Evolutionary conservation across 169 alveolate genomes (phyloP).

Genomic region (Blepharisma undulans): DNA sequence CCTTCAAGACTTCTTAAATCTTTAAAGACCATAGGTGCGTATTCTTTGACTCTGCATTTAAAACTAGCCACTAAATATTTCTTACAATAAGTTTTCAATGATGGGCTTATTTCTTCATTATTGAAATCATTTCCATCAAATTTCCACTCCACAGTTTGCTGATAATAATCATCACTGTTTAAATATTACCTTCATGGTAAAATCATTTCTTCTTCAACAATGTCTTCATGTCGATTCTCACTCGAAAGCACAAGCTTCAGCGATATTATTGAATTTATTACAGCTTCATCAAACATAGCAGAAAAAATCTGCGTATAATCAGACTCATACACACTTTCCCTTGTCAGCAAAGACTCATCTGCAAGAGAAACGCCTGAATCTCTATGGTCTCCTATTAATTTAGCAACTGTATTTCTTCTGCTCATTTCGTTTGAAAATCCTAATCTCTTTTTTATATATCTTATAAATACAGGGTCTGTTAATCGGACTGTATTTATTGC

Average conservation of each 20-base stretch:
- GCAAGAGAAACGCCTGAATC: neutral
- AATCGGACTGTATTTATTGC: neutral
- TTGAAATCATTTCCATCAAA: neutral
- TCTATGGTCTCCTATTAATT: neutral
- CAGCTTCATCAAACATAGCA: neutral
- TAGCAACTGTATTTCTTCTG: neutral
- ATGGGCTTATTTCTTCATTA: neutral
- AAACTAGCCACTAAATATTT: neutral
- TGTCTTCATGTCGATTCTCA: neutral
- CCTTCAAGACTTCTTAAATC: neutral
- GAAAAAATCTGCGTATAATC: neutral
- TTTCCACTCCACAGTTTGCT: neutral
- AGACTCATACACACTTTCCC: neutral
- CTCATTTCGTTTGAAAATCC: neutral
- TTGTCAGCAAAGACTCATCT: neutral
- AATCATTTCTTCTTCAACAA: neutral
- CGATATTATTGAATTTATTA: neutral
- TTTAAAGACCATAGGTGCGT: neutral
- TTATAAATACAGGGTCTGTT: neutral
- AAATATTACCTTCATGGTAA: neutral
- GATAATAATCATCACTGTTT: neutral
- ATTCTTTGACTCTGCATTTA: neutral
- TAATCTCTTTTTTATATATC: neutral
- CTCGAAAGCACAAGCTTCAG: neutral
- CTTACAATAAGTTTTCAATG: neutral